phyloP scores from a whole-genome alignment of 2,329 filamentous ascomycete species.

The Penicillium sp. region DNA sequence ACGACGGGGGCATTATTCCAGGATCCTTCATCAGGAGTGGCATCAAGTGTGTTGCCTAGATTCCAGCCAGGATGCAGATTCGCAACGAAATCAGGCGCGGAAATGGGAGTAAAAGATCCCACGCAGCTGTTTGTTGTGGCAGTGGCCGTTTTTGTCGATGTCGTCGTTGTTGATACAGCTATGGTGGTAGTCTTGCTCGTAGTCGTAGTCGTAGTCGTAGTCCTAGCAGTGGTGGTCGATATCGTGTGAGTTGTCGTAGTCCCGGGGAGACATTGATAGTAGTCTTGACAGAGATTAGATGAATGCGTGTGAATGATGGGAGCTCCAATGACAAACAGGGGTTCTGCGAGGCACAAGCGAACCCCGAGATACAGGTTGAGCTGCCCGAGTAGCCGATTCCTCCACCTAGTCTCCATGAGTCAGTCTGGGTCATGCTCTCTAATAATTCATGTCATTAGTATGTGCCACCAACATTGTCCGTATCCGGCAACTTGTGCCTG shows the following conservation, averaged over 20 bases:
- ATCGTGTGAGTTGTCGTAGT: conserved; percentile 7
- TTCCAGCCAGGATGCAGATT: too few species aligned
- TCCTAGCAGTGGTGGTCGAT: not conserved
- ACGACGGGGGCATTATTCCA: too few species aligned
- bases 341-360: conserved; percentile 16
- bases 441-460: too few species aligned
- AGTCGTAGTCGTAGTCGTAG: not conserved
- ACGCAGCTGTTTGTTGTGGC: too few species aligned
- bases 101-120: too few species aligned
- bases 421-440: too few species aligned
- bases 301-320: not conserved
- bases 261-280: conserved; percentile 17
- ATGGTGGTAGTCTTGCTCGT: conserved; percentile 3
- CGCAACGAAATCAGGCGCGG: too few species aligned
- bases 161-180: too few species aligned
- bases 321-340: conserved; percentile 3
- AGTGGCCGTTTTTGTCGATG: too few species aligned
- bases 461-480: conserved; percentile 11
- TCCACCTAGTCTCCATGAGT: conserved; percentile 5
- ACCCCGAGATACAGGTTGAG: conserved; percentile 12
- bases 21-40: too few species aligned
- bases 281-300: conserved; percentile 1
- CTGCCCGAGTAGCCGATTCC: conserved; percentile 15
- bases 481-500: conserved; percentile 16
- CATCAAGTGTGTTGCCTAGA: too few species aligned